A percentile compares a stretch with the other conserved stretches of the same genome.
phyloP scores from a whole-genome alignment of 2,329 filamentous ascomycete species.

The Colletotrichum chrysophilum region DNA sequence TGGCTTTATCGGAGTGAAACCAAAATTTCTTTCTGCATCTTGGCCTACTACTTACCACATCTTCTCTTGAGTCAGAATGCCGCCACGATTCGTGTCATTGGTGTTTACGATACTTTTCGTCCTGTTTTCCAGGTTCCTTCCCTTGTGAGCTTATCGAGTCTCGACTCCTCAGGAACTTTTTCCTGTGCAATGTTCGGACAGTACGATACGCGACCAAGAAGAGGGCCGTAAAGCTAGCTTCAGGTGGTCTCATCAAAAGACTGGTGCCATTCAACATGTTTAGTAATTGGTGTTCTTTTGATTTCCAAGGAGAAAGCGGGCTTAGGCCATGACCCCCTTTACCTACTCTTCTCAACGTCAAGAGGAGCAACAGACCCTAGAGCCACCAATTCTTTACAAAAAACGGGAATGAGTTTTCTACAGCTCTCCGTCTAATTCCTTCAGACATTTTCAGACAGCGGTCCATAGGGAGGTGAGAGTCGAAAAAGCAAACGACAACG shows the following conservation, averaged over 20 bases:
- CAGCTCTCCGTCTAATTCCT: background rate
- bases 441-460: background rate
- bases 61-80: background rate
- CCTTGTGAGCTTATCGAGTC: background rate
- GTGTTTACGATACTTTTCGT: fast-evolving
- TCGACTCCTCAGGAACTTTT: background rate
- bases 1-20: background rate
- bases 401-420: background rate
- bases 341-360: fast-evolving
- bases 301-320: background rate
- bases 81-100: background rate
- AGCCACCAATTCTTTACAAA: background rate
- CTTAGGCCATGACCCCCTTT: background rate
- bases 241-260: background rate
- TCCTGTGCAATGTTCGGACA: background rate
- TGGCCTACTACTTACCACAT: background rate
- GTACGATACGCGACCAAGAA: background rate
- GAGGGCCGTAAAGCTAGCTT: too few relatives aligned
- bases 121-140: fast-evolving
- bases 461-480: fast-evolving
- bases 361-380: background rate
- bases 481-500: fast-evolving
- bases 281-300: background rate
- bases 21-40: background rate
- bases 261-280: background rate